A percentile compares a stretch with the other conserved stretches of the same genome.
phyloP scores from a whole-genome alignment of 495 filamentous ascomycete genomes.

The Articulospora tetracladia region DNA sequence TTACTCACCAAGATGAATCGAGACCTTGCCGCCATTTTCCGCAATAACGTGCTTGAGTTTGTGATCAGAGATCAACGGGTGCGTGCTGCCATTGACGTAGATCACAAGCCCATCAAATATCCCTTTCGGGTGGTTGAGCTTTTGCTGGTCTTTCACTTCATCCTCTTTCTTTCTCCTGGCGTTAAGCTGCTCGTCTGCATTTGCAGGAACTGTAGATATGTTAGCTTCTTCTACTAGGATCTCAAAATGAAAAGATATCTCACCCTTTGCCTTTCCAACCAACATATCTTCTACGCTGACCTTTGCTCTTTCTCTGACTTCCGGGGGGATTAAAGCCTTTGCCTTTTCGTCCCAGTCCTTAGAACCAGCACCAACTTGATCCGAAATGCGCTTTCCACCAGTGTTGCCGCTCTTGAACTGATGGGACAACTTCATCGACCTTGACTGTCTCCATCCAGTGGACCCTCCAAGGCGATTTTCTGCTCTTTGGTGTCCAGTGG shows the following conservation, averaged over 20 bases:
- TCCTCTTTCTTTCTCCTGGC: slow-evolving; percentile 33
- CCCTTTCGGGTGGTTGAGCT: slow-evolving; percentile 20
- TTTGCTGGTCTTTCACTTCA: slow-evolving; percentile 25
- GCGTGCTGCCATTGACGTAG: slow-evolving; percentile 87
- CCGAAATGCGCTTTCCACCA: slow-evolving; percentile 50
- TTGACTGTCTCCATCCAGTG: slow-evolving; percentile 67
- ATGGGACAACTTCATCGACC: slow-evolving; percentile 58
- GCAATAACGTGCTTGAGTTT: slow-evolving; percentile 75
- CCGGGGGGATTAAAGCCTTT: slow-evolving; percentile 38
- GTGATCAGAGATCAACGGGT: slow-evolving; percentile 79
- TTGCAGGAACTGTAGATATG: slow-evolving; percentile 9
- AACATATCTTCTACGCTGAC: slow-evolving; percentile 46
- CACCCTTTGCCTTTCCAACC: slow-evolving; percentile 7
- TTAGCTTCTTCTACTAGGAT: neutral
- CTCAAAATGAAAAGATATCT: neutral
- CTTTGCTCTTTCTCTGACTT: slow-evolving; percentile 35
- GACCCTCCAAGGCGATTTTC: slow-evolving; percentile 56
- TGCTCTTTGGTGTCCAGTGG: slow-evolving; percentile 76
- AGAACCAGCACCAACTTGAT: slow-evolving; percentile 54
- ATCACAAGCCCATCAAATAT: slow-evolving; percentile 68
- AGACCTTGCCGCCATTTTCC: slow-evolving; percentile 65
- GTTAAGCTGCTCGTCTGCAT: slow-evolving; percentile 29
- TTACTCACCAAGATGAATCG: slow-evolving; percentile 65
- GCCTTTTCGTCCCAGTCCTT: slow-evolving; percentile 42
- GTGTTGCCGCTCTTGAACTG: slow-evolving; percentile 56